Conservation (phyloP, 2,329 filamentous ascomycete genomes). For the Ambrosiella xylebori region DNA sequence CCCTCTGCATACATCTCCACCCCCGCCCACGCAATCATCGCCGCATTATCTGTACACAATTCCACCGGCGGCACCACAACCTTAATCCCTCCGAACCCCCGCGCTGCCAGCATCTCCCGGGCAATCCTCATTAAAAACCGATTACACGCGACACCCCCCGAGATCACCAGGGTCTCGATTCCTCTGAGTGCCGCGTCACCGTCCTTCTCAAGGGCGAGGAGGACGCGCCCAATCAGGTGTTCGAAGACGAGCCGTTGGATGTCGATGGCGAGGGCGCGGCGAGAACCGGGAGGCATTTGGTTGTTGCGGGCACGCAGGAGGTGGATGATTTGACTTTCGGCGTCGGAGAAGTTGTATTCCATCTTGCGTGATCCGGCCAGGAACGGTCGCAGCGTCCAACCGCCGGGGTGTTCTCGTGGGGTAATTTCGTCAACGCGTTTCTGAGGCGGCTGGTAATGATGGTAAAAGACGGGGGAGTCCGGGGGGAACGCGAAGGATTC, state of each 20-base stretch:
- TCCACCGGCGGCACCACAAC: conserved; percentile 58
- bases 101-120: conserved; percentile 38
- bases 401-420: conserved; percentile 21
- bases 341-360: conserved; percentile 57
- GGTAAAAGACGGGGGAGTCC: conserved; percentile 15
- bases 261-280: conserved; percentile 51
- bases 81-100: conserved; percentile 43
- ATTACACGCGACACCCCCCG: conserved; percentile 84
- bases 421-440: conserved; percentile 41
- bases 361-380: conserved; percentile 40
- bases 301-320: conserved; percentile 25
- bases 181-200: conserved; percentile 16
- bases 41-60: conserved; percentile 87
- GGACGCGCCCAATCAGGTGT: conserved; percentile 59
- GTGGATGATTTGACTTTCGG: conserved; percentile 47
- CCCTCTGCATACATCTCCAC: conserved; percentile 81
- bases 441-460: conserved; percentile 38
- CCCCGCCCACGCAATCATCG: conserved; percentile 92
- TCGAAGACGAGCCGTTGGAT: conserved; percentile 73
- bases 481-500: conserved; percentile 62
- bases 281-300: conserved; percentile 35
- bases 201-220: conserved; percentile 38
- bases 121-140: conserved; percentile 55
- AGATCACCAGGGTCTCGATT: conserved; percentile 54
- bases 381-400: conserved; percentile 54